phyloP scores from a whole-genome alignment of 257 asterid species.

The Euphrasia confusa region DNA sequence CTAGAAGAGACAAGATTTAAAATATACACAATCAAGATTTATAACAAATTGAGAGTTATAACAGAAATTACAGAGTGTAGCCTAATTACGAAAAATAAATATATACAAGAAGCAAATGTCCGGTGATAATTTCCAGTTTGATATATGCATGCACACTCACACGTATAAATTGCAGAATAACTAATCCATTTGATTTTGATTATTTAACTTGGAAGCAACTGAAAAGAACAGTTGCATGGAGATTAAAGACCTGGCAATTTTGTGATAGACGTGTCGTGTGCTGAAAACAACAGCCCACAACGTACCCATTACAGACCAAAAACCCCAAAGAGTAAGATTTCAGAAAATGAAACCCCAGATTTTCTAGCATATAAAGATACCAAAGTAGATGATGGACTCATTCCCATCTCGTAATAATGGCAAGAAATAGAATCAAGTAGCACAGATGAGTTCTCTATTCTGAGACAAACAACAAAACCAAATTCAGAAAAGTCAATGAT shows the following conservation, averaged over 20 bases:
- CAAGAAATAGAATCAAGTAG: constrained; percentile 1
- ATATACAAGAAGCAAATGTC: not conserved
- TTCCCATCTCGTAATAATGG: no score
- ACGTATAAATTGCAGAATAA: not conserved
- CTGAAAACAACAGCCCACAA: not conserved
- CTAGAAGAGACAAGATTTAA: constrained; percentile 27
- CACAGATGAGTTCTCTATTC: constrained; percentile 1
- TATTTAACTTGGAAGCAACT: not conserved
- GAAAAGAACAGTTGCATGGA: not conserved
- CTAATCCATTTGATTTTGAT: not conserved
- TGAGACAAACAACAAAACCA: constrained; percentile 13
- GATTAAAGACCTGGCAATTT: not conserved
- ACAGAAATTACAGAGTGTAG: not conserved
- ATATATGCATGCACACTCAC: not conserved
- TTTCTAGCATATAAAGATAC: not conserved
- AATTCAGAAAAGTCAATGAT: constrained; percentile 10
- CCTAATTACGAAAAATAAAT: not conserved
- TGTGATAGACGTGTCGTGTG: not conserved
- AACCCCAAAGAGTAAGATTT: constrained; percentile 4
- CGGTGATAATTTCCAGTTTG: not conserved
- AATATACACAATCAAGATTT: not conserved
- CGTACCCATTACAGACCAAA: constrained; percentile 7
- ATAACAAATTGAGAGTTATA: not conserved
- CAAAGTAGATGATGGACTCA: no score
- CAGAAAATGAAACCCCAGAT: not conserved